These are phyloP conservation scores for Termitomyces sp. DNA, from an alignment of 768 basidiomycete species.

Conservation along the genomic window DNA sequence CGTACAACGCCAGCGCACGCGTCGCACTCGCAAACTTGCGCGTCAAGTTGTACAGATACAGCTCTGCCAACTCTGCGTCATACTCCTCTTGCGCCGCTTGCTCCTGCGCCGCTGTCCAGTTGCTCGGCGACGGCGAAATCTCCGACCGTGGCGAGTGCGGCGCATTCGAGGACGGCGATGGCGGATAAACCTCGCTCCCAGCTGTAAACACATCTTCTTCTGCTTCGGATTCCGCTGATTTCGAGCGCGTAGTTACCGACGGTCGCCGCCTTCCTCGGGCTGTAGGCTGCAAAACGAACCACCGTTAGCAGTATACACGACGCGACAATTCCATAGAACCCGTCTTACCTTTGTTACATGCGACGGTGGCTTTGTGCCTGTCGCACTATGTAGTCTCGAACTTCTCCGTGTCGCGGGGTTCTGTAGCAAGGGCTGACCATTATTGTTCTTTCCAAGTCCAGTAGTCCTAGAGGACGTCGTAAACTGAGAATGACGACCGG, in stretches of 20 bases:
- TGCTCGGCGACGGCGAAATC: constrained; percentile 54
- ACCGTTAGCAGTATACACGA: constrained; percentile 2
- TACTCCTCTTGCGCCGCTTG: constrained; percentile 68
- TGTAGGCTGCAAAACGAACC: constrained; percentile 21
- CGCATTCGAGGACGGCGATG: constrained; percentile 53
- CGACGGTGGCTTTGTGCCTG: constrained; percentile 38
- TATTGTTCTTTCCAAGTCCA: constrained; percentile 48
- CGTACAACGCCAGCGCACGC: constrained; percentile 69
- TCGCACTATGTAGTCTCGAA: constrained; percentile 60
- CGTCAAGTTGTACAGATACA: constrained; percentile 77
- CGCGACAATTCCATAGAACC: not conserved
- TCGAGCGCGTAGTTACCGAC: constrained; percentile 46
- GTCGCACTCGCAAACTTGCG: constrained; percentile 78
- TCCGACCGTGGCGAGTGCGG: constrained; percentile 62
- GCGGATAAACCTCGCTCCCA: constrained; percentile 45
- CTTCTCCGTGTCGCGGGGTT: constrained; percentile 61
- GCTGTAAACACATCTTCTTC: constrained; percentile 53
- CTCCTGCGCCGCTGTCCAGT: constrained; percentile 62
- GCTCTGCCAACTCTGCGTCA: constrained; percentile 70
- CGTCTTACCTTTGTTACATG: constrained; percentile 48
- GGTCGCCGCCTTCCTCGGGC: constrained; percentile 58
- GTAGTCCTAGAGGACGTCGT: constrained; percentile 58
- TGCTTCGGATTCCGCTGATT: constrained; percentile 63
- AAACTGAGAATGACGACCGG: constrained; percentile 74
- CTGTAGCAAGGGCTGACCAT: constrained; percentile 34